Evolutionary conservation across 2,329 filamentous ascomycete species (phyloP).

Genomic region (Phialophora verrucosa): DNA sequence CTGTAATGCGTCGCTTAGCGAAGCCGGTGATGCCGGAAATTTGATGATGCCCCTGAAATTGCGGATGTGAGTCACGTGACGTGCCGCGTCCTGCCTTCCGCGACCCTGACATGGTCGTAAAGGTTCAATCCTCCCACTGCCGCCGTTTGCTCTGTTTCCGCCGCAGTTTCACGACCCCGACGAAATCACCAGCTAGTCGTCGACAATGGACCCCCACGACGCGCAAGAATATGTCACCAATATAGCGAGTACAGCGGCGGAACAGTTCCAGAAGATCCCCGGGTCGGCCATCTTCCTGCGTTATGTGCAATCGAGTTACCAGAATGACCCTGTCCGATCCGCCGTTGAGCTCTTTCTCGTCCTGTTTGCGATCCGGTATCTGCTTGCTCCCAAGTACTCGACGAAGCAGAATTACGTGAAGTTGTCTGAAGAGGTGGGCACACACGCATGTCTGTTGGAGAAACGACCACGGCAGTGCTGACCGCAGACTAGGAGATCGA

Average conservation of each 20-base stretch:
- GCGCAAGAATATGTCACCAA: slow-evolving; percentile 57
- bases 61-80: slow-evolving; percentile 17
- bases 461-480: slow-evolving; percentile 6
- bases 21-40: slow-evolving; percentile 21
- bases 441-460: too few species aligned
- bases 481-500: slow-evolving; percentile 75
- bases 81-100: slow-evolving; percentile 17
- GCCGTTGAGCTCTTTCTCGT: slow-evolving; percentile 92
- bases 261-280: slow-evolving; percentile 85
- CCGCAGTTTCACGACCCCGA: background rate
- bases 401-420: slow-evolving; percentile 91
- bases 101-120: background rate
- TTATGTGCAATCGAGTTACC: slow-evolving; percentile 96
- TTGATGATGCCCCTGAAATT: slow-evolving; percentile 23
- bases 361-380: slow-evolving; percentile 92
- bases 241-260: slow-evolving; percentile 61
- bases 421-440: slow-evolving; percentile 74
- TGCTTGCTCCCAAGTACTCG: slow-evolving; percentile 89
- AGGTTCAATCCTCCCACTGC: background rate
- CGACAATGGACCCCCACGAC: slow-evolving; percentile 64
- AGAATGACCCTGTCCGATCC: slow-evolving; percentile 92
- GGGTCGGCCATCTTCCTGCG: slow-evolving; percentile 92
- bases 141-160: background rate
- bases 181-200: background rate
- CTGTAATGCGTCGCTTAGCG: background rate